Conservation (phyloP, 805 yeast species). For the Candida parachauliodes region DNA sequence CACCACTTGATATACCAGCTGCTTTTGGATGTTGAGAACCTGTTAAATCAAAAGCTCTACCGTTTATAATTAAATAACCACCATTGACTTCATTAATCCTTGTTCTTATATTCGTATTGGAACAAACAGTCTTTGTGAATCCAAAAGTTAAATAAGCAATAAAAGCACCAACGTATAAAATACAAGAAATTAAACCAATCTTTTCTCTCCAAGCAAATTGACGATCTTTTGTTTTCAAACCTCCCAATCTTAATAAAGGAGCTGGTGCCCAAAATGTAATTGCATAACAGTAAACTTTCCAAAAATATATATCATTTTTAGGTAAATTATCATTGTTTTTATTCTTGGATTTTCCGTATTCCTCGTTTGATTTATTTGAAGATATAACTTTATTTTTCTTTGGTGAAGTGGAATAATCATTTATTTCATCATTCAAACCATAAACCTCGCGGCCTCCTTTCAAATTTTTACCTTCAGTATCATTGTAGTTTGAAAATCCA, state of each 20-base stretch:
- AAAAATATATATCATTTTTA: slow-evolving; percentile 42
- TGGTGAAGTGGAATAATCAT: slow-evolving; percentile 18
- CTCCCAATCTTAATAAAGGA: slow-evolving; percentile 64
- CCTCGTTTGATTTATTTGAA: background rate
- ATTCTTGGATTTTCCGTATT: slow-evolving; percentile 9
- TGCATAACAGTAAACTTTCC: slow-evolving; percentile 78
- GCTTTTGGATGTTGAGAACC: slow-evolving; percentile 77
- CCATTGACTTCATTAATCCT: slow-evolving; percentile 55
- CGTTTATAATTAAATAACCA: slow-evolving; percentile 73
- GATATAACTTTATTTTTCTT: slow-evolving; percentile 24
- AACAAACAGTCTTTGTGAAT: slow-evolving; percentile 80
- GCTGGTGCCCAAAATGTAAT: slow-evolving; percentile 94
- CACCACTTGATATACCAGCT: slow-evolving; percentile 66
- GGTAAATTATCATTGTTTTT: slow-evolving; percentile 11
- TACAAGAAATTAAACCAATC: slow-evolving; percentile 76
- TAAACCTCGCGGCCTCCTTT: slow-evolving; percentile 47
- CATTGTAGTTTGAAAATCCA: background rate
- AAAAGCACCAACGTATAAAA: slow-evolving; percentile 66
- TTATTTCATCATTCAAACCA: slow-evolving; percentile 61
- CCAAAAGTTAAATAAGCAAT: slow-evolving; percentile 91
- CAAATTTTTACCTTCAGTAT: slow-evolving; percentile 1
- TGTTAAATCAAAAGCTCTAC: slow-evolving; percentile 72
- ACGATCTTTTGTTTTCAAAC: slow-evolving; percentile 73
- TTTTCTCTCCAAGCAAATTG: slow-evolving; percentile 98
- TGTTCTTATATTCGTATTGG: slow-evolving; percentile 41